Evolutionary conservation across 2,329 filamentous ascomycete species (phyloP).

Genomic region (Paraconiothyrium brasiliense): DNA sequence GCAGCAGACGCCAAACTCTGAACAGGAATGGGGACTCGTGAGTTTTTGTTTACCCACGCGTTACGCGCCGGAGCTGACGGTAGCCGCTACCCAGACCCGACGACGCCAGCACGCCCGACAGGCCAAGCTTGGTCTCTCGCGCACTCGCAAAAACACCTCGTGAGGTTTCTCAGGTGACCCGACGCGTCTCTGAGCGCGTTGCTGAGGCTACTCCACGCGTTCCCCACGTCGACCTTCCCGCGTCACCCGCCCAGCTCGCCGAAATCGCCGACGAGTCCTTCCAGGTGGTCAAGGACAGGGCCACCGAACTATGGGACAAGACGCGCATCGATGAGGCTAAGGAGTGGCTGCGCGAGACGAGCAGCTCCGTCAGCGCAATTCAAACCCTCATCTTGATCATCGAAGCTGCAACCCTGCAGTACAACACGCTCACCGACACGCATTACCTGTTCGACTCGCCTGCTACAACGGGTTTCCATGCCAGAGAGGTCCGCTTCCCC

Average conservation of each 20-base stretch:
- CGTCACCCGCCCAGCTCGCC: slow-evolving; percentile 71
- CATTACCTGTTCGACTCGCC: slow-evolving; percentile 78
- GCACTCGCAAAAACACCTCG: slow-evolving; percentile 53
- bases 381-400: slow-evolving; percentile 62
- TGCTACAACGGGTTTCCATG: slow-evolving; percentile 63
- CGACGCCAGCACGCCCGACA: slow-evolving; percentile 55
- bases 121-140: slow-evolving; percentile 54
- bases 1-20: slow-evolving; percentile 47
- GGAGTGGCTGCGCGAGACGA: slow-evolving; percentile 71
- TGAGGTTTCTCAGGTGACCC: slow-evolving; percentile 47
- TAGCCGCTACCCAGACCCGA: slow-evolving; percentile 45
- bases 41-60: slow-evolving; percentile 37
- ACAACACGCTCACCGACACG: slow-evolving; percentile 72
- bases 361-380: slow-evolving; percentile 71
- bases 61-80: slow-evolving; percentile 37
- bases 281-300: slow-evolving; percentile 74
- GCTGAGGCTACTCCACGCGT: slow-evolving; percentile 59
- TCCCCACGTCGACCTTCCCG: slow-evolving; percentile 68
- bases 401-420: slow-evolving; percentile 73
- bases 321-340: slow-evolving; percentile 74
- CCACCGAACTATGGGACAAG: slow-evolving; percentile 69
- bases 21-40: slow-evolving; percentile 46
- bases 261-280: slow-evolving; percentile 73
- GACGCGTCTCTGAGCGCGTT: slow-evolving; percentile 64
- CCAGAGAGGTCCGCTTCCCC: slow-evolving; percentile 73